Evolutionary conservation across 2,329 filamentous ascomycete species (phyloP), one percentile per base, ranked within the genome.

Genomic region (Penicillium sp.): DNA sequence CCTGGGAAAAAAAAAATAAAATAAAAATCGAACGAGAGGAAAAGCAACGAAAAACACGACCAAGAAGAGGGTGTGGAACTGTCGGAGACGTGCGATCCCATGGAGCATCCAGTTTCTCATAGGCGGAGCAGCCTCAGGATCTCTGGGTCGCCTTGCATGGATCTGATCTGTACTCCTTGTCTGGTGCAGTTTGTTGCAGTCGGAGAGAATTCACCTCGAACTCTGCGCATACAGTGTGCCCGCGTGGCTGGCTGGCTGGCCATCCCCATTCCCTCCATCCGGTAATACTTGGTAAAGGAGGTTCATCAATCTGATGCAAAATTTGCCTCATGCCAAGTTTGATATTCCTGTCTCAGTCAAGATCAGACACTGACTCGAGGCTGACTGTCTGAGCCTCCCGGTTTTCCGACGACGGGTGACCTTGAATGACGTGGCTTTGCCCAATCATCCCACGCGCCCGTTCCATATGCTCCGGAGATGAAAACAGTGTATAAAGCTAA

Each of bases 61-160:
- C 48, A 58, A 58, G 56, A 47, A 41, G 56, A 58, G 56, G 38
- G 48, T 51, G 56, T 58, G 56, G 56, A 58, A 54, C 52, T 54
- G 31, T 44, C 38, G 52, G 52, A 54, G 38, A 54, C 35, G 31
- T 45, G 52, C 52, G 38, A 54, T 54, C n/a, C 23, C 8, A 52
- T 44, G 4, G 26, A 54, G 52, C n/a, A 44, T 45, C 51, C 35
- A 45, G 21, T 45, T 21, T 29, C 49, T 29, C 21, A 45, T 19
- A 41, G 51, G 51, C 51, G 31, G 31, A 53, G 31, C 51, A 15
- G 26, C 26, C 26, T 15, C 31, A 53, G 35, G 17, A 46, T 54
- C 52, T 45, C 38, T 45, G 38, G 38, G n/a, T 45, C 38, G 38
- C 35, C 35, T 44, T 45, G 38, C 48, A 30, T 30, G 26, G 48